Conservation (phyloP, 73 alveolate genomes). For the Paramecium caudatum region DNA sequence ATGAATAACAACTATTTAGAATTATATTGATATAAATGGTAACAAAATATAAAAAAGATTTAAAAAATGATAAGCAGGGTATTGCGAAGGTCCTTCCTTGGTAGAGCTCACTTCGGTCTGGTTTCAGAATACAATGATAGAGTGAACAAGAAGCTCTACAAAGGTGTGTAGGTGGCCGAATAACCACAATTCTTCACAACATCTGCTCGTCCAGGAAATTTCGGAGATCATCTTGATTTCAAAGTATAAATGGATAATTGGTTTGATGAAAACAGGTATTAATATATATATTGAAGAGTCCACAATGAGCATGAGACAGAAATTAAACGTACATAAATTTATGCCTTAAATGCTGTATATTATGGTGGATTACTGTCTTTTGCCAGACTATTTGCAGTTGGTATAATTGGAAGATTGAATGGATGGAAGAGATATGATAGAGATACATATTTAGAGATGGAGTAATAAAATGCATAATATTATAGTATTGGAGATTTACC, state of each 20-base stretch:
- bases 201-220: conserved; percentile 92
- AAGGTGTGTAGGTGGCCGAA: conserved; percentile 84
- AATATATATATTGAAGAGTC: conserved; percentile 74
- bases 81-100: conserved; percentile 4
- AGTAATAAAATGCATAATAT: conserved; percentile 47
- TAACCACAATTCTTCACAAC: conserved; percentile 92
- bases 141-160: conserved; percentile 87
- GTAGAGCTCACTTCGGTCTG: conserved; percentile 81
- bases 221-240: conserved; percentile 92
- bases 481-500: conserved; percentile 89
- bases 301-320: conserved; percentile 95
- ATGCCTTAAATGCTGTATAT: conserved; percentile 83
- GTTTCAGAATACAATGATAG: conserved; percentile 88
- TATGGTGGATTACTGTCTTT: conserved; percentile 75
- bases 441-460: conserved; percentile 92
- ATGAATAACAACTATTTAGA: conserved; percentile 21
- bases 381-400: conserved; percentile 77
- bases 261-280: conserved; percentile 93
- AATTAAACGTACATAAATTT: conserved; percentile 92
- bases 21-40: no score
- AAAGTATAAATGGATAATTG: conserved; percentile 94
- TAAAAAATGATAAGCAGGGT: conserved; percentile 46
- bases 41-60: conserved; percentile 37
- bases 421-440: conserved; percentile 90
- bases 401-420: conserved; percentile 76